Base-by-base conservation (phyloP, 805 yeast species). In the Zygosaccharomyces pseudorouxii region DNA sequence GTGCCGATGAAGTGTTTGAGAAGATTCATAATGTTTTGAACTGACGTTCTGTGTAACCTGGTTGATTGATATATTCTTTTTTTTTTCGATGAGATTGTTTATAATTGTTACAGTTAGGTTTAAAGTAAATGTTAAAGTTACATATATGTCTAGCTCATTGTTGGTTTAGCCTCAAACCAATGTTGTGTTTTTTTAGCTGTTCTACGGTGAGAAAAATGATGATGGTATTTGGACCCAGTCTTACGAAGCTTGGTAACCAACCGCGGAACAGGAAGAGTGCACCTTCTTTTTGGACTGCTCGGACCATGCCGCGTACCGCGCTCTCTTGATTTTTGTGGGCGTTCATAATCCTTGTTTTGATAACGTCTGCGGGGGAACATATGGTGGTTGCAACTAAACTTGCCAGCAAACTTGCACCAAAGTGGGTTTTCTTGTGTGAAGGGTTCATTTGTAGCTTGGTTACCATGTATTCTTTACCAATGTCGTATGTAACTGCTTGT, bases 361-460 rank as follows among this genome's bases (percentile, higher is more conserved):
- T 82, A 3, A 88, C 96, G 67, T 88, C 96, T 8, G 90, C 96
- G 1, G 96, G 96, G 1, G 95, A 86, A 64, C 96, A 89, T 16
- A 88, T 85, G 0, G 96, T 89, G 0, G 96, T 88, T 5, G 96
- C 96, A 4, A 88, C 88, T 30, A 88, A 70, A 14, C 96, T 96
- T 1, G 96, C 95, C 53, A 84, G 60, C 52, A 88, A 71, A 3
- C 92, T 83, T 0, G 96, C 87, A 29, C 81, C 64, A 60, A 88
- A 87, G 65, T 88, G 95, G 2, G 96, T 87, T 0, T 81, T 58
- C 54, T 80, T 79, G 46, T 81, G 76, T 16, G 76, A 68, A 37
- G 86, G 80, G 59, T 84, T 82, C 68, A 82, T 65, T 3, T 70
- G 64, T 2, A 79, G 47, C 4, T 61, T 56, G 3, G 71, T 68